A percentile compares a stretch with the other conserved stretches of the same genome.
These are phyloP conservation scores for Umbelopsis sp. DNA, from an alignment of 192 early-diverging fungal genomes.

Conservation along the genomic window DNA sequence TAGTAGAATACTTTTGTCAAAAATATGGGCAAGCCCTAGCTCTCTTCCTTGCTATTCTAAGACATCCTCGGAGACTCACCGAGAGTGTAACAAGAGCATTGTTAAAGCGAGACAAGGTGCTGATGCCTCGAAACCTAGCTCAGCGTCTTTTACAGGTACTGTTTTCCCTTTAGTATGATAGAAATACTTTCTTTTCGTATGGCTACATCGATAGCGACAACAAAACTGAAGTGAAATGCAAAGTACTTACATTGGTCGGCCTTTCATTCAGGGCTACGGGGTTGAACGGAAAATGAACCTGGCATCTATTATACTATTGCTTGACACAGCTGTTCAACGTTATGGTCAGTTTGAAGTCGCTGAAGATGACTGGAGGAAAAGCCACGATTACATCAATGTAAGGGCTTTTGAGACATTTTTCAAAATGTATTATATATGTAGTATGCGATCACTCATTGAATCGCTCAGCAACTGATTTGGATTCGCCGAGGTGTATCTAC, in stretches of 20 bases:
- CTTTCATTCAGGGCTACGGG: background rate
- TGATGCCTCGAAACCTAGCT: conserved; percentile 8
- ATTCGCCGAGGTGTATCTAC: background rate
- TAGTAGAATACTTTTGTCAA: conserved; percentile 16
- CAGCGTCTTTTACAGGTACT: conserved; percentile 21
- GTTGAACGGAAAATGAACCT: conserved; percentile 18
- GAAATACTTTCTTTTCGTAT: too few species aligned
- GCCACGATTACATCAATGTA: conserved; percentile 14
- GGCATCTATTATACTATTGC: background rate
- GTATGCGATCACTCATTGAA: background rate
- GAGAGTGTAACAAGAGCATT: conserved; percentile 11
- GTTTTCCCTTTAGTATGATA: too few species aligned
- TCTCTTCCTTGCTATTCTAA: conserved; percentile 14
- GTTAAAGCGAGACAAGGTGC: background rate
- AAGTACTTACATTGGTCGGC: background rate
- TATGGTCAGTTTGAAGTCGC: conserved; percentile 18
- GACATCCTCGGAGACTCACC: conserved; percentile 7
- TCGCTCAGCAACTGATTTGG: conserved; percentile 12
- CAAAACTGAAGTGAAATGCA: too few species aligned
- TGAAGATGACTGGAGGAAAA: conserved; percentile 18
- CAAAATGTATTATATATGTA: too few species aligned
- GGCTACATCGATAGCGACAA: too few species aligned
- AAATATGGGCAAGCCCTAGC: conserved; percentile 19
- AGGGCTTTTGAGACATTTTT: background rate
- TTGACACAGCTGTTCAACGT: conserved; percentile 1